Conservation (phyloP, 345 rosid species). For the Diplotaxis tenuifolia region DNA sequence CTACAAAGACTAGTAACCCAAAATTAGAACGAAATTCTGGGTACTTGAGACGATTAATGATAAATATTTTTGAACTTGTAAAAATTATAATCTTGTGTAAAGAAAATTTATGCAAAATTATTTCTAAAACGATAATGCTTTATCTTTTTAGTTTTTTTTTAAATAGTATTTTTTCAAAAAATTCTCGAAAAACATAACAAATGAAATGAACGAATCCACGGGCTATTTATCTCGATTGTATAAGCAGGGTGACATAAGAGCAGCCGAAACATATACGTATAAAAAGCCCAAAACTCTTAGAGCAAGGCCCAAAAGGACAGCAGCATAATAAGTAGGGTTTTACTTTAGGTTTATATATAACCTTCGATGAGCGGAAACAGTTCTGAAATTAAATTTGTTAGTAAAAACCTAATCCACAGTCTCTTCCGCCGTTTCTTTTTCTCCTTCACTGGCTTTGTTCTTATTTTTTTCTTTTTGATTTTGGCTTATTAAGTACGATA, state of each 20-base stretch:
- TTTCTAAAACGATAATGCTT: no score
- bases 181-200: neutral
- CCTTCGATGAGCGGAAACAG: neutral
- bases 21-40: neutral
- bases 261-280: neutral
- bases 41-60: neutral
- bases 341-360: slow-evolving; percentile 5
- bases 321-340: slow-evolving; percentile 16
- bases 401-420: neutral
- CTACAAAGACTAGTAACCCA: neutral
- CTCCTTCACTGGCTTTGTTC: neutral
- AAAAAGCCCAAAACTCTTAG: neutral
- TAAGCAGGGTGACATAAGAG: neutral
- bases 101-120: no score
- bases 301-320: neutral
- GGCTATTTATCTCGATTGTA: neutral
- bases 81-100: no score
- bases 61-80: no score
- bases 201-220: neutral
- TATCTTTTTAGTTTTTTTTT: no score
- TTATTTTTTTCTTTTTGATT: no score
- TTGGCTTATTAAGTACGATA: neutral
- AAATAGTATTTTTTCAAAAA: no score
- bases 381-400: no score
- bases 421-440: neutral